Evolutionary conservation across 345 rosid genomes (phyloP).

Genomic region (Alliaria petiolata): DNA sequence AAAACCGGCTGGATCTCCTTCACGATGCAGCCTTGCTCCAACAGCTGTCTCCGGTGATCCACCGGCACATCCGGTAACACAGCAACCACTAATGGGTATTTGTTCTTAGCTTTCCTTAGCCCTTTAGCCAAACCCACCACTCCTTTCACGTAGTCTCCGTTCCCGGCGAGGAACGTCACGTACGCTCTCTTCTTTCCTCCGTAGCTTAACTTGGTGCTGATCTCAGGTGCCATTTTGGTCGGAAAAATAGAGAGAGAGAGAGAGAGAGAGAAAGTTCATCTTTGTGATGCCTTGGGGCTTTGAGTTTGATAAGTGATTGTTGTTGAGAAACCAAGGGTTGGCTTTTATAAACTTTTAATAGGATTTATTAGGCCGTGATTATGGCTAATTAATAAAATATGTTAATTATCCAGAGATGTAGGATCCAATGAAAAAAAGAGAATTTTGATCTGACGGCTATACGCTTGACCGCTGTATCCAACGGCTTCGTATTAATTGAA

Average conservation of each 20-base stretch:
- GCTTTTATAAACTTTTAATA: not conserved
- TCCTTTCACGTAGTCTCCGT: slow-evolving; percentile 66
- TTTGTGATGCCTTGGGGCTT: not conserved
- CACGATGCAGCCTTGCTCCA: slow-evolving; percentile 53
- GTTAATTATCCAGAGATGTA: not conserved
- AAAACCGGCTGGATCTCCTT: slow-evolving; percentile 52
- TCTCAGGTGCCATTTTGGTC: slow-evolving; percentile 35
- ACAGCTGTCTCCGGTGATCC: slow-evolving; percentile 52
- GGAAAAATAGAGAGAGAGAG: not conserved
- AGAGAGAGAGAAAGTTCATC: not conserved
- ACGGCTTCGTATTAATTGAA: not conserved
- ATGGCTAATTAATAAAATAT: not conserved
- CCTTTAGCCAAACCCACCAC: slow-evolving; percentile 79
- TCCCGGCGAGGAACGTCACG: slow-evolving; percentile 67
- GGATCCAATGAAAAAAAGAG: not conserved
- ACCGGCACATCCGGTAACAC: slow-evolving; percentile 61
- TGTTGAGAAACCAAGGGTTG: not conserved
- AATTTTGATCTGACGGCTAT: not conserved
- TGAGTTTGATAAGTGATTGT: slow-evolving; percentile 16
- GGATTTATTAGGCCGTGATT: not conserved
- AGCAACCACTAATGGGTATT: slow-evolving; percentile 64
- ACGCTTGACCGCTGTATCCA: not conserved
- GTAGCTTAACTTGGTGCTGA: slow-evolving; percentile 10
- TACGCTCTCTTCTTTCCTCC: slow-evolving; percentile 31
- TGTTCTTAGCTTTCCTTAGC: slow-evolving; percentile 45